Evolutionary conservation across 176 grass and related monocot species (phyloP), one percentile per base, ranked within the genome.

Genomic region (Eragrostis curvula): DNA sequence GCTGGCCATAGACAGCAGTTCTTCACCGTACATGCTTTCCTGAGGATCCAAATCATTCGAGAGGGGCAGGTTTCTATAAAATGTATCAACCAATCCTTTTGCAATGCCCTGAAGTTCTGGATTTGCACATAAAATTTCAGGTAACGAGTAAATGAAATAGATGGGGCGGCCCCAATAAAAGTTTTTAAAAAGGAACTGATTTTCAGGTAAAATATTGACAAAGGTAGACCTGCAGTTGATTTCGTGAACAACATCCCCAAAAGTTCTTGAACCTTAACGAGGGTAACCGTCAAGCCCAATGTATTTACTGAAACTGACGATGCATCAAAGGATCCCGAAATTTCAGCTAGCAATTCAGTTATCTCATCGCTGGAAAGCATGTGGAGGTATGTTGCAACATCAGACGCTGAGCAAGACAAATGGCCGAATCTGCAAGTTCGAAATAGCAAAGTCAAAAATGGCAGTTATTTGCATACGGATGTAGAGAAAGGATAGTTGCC

Each of bases 1-100:
- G 87, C 88, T 93, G 30, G 93, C 77, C 93, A 96, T 93, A 76
- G 88, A 95, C 32, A 99, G 81, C 75, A 99, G 87, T 64, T 99
- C 96, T 92, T 99, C 96, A 12, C 96, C 96, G 28, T 93, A 81
- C 91, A 99, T 93, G 85, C 84, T 94, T 91, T 99, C 96, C 55
- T 99, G 93, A 79, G 85, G 90, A 88, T 99, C 96, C 83, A 99
- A 71, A 56, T 96, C 87, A 83, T 88, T 99, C 72, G 96, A 99
- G 49, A 99, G 92, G 75, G 81, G 80, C 71, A 99, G 79, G 63
- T 87, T 93, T 78, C 88, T 81, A 88, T 88, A 96, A 88, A 93
- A 99, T 81, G 87, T 85, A 59, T 96, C 80, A 40, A 99, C 66
- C 87, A 91, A 84, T 87, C 77, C 84, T 89, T 84, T 91, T 80